Conservation (phyloP, 768 basidiomycete genomes). For the Lentinula detonsa region DNA sequence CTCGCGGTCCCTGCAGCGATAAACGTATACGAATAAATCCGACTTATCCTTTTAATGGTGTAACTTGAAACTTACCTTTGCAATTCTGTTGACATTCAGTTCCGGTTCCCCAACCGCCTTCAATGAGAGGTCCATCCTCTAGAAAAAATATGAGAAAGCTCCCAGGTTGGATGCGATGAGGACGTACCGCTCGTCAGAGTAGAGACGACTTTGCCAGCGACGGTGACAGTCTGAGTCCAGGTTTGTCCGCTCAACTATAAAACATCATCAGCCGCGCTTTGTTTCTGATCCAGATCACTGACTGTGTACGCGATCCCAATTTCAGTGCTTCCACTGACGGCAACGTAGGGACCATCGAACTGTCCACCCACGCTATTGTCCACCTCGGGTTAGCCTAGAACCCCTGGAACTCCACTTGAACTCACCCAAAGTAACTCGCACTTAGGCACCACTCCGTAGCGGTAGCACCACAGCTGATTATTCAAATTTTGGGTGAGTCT, state of each 20-base stretch:
- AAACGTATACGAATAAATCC: no score
- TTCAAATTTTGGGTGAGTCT: neutral
- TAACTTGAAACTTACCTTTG: neutral
- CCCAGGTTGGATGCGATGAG: neutral
- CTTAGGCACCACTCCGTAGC: constrained; percentile 3
- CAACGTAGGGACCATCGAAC: neutral
- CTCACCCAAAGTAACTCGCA: constrained; percentile 5
- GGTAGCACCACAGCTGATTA: neutral
- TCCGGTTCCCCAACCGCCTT: constrained; percentile 10
- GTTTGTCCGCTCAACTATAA: constrained; percentile 2
- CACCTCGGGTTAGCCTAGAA: neutral
- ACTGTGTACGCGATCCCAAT: constrained; percentile 2
- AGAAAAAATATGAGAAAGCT: neutral
- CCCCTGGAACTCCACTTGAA: neutral
- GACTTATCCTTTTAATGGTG: neutral
- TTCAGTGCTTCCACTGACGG: constrained; percentile 3
- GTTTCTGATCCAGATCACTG: neutral
- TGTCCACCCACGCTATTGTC: neutral
- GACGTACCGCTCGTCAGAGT: constrained; percentile 3
- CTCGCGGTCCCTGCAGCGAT: neutral
- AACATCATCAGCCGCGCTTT: neutral
- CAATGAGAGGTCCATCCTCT: constrained; percentile 9
- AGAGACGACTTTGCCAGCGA: constrained; percentile 6
- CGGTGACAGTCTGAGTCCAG: constrained; percentile 8
- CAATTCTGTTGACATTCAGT: constrained; percentile 10